Evolutionary conservation across 1,284 basidiomycete species (phyloP).

Genomic region (Cutaneotrichosporon daszewskae): DNA sequence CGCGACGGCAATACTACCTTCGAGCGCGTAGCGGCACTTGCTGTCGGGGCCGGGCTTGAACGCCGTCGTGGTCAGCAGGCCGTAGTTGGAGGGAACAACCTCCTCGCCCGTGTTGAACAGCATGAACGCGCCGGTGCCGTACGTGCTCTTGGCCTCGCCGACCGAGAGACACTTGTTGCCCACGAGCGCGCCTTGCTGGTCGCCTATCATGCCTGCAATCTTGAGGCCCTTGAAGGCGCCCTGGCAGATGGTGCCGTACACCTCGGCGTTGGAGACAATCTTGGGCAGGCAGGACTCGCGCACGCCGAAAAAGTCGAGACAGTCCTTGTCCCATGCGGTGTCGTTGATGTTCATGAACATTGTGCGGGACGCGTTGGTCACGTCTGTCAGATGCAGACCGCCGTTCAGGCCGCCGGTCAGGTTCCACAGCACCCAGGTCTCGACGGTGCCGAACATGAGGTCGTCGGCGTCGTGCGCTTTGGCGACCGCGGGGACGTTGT

Average conservation of each 20-base stretch:
- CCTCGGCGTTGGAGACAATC: constrained; percentile 85
- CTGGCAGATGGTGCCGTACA: constrained; percentile 69
- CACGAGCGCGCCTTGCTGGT: constrained; percentile 95
- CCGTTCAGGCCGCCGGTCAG: constrained; percentile 67
- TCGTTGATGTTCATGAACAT: constrained; percentile 80
- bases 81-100: constrained; percentile 76
- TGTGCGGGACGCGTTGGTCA: constrained; percentile 93
- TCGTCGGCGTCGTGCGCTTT: constrained; percentile 76
- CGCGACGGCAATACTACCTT: constrained; percentile 91
- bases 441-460: constrained; percentile 87
- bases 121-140: constrained; percentile 92
- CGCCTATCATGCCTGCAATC: constrained; percentile 87
- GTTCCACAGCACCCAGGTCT: constrained; percentile 78
- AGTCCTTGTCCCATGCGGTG: constrained; percentile 72
- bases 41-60: constrained; percentile 77
- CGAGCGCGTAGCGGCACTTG: constrained; percentile 83
- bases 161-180: constrained; percentile 85
- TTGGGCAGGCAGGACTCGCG: constrained; percentile 72
- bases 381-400: constrained; percentile 80
- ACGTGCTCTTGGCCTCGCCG: constrained; percentile 90
- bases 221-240: constrained; percentile 66
- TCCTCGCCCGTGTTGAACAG: constrained; percentile 83
- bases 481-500: constrained; percentile 70
- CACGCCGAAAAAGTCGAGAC: constrained; percentile 83
- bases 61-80: constrained; percentile 84